phyloP scores from a whole-genome alignment of 257 asterid genomes.

The Ballota nigra region DNA sequence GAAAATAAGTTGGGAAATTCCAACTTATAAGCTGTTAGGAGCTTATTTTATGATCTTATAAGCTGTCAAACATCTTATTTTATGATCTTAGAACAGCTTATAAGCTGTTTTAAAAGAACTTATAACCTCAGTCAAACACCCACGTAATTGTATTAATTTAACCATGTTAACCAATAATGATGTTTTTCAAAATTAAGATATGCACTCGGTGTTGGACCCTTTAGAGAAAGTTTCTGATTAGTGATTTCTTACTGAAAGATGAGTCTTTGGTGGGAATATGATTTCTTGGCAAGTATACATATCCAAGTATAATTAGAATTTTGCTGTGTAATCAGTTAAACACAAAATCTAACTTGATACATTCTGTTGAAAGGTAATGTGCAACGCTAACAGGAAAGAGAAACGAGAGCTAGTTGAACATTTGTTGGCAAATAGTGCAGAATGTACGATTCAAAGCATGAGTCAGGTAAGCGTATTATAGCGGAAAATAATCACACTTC shows the following conservation, averaged over 20 bases:
- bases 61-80: too few relatives aligned
- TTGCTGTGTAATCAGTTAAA: too few relatives aligned
- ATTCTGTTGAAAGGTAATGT: constrained; percentile 38
- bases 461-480: constrained; percentile 35
- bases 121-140: too few relatives aligned
- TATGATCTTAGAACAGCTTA: too few relatives aligned
- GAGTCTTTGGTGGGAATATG: neutral
- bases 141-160: neutral
- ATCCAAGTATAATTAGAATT: neutral
- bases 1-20: too few relatives aligned
- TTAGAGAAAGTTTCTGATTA: neutral
- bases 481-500: neutral
- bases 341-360: constrained; percentile 9
- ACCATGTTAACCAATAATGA: neutral
- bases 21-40: too few relatives aligned
- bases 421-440: constrained; percentile 37
- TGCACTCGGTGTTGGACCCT: neutral
- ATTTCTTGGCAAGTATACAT: too few relatives aligned
- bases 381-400: constrained; percentile 47
- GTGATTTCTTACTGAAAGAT: neutral
- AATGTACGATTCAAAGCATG: constrained; percentile 26
- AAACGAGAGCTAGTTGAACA: constrained; percentile 52
- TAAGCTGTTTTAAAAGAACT: too few relatives aligned
- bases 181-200: neutral
- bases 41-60: too few relatives aligned